These are phyloP conservation scores for Talaromyces trachyspermus DNA, from an alignment of 495 filamentous ascomycete genomes.

Conservation along the genomic window DNA sequence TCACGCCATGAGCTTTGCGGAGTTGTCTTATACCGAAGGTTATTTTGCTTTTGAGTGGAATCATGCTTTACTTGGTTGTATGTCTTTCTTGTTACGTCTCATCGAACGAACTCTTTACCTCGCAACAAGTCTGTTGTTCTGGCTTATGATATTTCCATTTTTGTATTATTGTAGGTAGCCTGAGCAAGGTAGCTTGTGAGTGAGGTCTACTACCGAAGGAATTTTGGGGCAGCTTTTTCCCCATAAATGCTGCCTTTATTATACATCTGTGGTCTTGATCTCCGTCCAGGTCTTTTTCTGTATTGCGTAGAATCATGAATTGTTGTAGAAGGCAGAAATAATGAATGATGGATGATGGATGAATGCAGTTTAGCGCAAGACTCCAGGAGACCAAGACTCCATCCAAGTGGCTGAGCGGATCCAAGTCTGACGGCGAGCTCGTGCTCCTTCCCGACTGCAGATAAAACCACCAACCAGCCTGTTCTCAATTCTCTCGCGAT, in stretches of 20 bases:
- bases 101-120: not conserved
- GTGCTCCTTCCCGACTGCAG: conserved; percentile 4
- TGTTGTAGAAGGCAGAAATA: not conserved
- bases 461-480: not conserved
- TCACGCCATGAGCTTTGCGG: conserved; percentile 8
- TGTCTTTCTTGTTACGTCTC: not conserved
- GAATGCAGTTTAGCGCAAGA: not conserved
- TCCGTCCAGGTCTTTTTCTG: not conserved
- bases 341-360: not conserved
- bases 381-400: too few relatives aligned
- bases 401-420: conserved; percentile 6
- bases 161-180: conserved; percentile 8
- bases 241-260: not conserved
- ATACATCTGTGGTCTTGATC: not conserved
- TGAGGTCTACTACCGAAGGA: not conserved
- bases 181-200: not conserved
- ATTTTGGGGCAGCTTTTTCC: not conserved
- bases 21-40: conserved; percentile 2
- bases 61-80: conserved; percentile 7
- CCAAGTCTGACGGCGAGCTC: conserved; percentile 4
- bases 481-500: not conserved
- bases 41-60: conserved; percentile 1
- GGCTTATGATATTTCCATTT: conserved; percentile 1
- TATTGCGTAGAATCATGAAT: not conserved
- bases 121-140: too few relatives aligned